These are phyloP conservation scores for Umbelopsis sp. DNA, from an alignment of 192 early-diverging fungal genomes.

Conservation along the genomic window DNA sequence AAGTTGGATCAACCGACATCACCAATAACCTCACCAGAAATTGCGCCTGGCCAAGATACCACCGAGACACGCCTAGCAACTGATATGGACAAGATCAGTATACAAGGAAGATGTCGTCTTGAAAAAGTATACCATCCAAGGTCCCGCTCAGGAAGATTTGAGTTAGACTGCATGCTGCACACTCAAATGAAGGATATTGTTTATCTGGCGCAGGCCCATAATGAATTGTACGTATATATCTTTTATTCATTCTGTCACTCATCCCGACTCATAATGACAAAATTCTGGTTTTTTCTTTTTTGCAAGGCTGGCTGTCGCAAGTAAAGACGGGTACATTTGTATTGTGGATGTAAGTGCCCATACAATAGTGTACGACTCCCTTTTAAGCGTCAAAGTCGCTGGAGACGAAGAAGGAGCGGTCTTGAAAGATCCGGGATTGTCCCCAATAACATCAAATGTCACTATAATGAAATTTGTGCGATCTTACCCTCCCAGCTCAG, in stretches of 20 bases:
- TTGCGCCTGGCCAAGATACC: background rate
- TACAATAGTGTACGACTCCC: background rate
- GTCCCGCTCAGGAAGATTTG: background rate
- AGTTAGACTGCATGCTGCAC: background rate
- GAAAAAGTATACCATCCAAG: background rate
- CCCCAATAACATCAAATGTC: background rate
- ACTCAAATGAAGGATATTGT: background rate
- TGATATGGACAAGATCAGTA: background rate
- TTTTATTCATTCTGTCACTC: background rate
- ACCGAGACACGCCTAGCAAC: background rate
- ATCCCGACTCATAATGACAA: background rate
- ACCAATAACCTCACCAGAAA: too few species aligned
- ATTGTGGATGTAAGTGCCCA: background rate
- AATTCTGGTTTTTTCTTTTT: background rate
- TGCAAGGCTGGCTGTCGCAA: background rate
- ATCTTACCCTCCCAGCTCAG: slow-evolving; percentile 15
- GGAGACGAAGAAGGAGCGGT: background rate
- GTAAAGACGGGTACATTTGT: background rate
- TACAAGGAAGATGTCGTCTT: background rate
- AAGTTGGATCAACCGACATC: background rate
- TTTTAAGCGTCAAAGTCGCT: background rate
- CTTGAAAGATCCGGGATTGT: background rate
- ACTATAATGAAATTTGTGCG: background rate
- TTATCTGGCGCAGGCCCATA: background rate
- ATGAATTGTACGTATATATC: background rate